phyloP scores from a whole-genome alignment of 2,329 filamentous ascomycete species.

The Botrytis galanthina region DNA sequence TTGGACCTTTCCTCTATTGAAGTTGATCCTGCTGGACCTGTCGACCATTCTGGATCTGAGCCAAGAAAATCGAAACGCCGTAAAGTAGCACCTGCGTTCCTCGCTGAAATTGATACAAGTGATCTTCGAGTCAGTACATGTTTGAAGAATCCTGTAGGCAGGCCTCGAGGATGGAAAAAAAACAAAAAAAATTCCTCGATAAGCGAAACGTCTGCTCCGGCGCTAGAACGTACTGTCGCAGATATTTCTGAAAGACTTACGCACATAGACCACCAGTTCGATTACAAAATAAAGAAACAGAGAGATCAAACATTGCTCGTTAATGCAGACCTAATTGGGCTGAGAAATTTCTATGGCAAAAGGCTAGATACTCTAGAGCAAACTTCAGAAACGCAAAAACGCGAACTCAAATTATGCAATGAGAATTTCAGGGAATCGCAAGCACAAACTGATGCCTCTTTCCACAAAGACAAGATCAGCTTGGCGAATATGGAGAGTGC shows the following conservation, averaged over 20 bases:
- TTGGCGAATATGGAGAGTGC: neutral
- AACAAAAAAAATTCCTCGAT: neutral
- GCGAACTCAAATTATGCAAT: neutral
- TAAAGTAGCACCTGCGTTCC: neutral
- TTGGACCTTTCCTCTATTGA: neutral
- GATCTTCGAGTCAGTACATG: neutral
- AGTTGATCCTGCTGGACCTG: neutral
- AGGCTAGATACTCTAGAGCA: neutral
- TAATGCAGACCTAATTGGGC: neutral
- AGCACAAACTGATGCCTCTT: neutral
- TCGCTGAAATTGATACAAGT: neutral
- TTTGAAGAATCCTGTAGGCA: neutral
- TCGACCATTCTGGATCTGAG: neutral
- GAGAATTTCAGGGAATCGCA: neutral
- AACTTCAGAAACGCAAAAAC: neutral
- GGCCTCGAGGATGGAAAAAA: neutral
- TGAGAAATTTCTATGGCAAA: neutral
- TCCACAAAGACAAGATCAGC: neutral
- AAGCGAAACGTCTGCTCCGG: neutral
- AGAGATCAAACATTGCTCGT: neutral
- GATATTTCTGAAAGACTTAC: neutral
- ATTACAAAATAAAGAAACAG: neutral
- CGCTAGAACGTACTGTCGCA: neutral
- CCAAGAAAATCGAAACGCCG: neutral
- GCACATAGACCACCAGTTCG: neutral